Evolutionary conservation across 2,329 filamentous ascomycete genomes (phyloP).

Genomic region (Zymoseptoria pseudotritici): DNA sequence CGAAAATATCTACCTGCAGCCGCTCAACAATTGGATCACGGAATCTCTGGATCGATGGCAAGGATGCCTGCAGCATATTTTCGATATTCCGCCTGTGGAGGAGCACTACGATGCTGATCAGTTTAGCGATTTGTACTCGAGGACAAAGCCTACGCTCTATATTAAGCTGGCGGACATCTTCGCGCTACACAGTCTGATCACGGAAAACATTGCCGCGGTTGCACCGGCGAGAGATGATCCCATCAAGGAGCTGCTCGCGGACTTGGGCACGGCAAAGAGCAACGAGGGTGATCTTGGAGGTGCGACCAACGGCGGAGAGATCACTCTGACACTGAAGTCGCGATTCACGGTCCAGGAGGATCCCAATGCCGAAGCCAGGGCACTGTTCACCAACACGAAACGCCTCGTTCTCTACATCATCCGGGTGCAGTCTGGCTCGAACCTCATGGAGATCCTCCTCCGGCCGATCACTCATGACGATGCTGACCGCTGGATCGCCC

Average conservation of each 20-base stretch:
- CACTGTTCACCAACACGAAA: conserved; percentile 97
- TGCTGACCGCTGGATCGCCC: conserved; percentile 74
- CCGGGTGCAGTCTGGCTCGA: conserved; percentile 82
- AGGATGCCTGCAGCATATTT: conserved; percentile 67
- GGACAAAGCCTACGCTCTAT: conserved; percentile 95
- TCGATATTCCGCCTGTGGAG: conserved; percentile 80
- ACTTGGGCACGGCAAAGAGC: conserved; percentile 90
- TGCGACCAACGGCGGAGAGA: conserved; percentile 27
- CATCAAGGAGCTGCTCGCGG: conserved; percentile 82
- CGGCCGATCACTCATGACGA: conserved; percentile 83
- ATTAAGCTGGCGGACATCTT: conserved; percentile 99
- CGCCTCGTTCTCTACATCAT: conserved; percentile 96
- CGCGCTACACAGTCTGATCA: conserved; percentile 83
- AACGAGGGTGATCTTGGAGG: conserved; percentile 69
- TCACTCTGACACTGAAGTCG: conserved; percentile 30
- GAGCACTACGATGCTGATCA: conserved; percentile 96
- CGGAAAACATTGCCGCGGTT: conserved; percentile 67
- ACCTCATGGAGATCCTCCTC: conserved; percentile 90
- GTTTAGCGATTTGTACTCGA: conserved; percentile 94
- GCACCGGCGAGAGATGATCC: conserved; percentile 78
- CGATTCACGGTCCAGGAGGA: conserved; percentile 47
- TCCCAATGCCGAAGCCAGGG: conserved; percentile 84
- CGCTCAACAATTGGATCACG: conserved; percentile 81
- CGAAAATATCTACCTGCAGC: conserved; percentile 92
- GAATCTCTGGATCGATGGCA: conserved; percentile 76